A percentile compares a stretch with the other conserved stretches of the same genome.
Conservation (phyloP, 2,329 filamentous ascomycete species). For the Fusarium brachygibbosum region DNA sequence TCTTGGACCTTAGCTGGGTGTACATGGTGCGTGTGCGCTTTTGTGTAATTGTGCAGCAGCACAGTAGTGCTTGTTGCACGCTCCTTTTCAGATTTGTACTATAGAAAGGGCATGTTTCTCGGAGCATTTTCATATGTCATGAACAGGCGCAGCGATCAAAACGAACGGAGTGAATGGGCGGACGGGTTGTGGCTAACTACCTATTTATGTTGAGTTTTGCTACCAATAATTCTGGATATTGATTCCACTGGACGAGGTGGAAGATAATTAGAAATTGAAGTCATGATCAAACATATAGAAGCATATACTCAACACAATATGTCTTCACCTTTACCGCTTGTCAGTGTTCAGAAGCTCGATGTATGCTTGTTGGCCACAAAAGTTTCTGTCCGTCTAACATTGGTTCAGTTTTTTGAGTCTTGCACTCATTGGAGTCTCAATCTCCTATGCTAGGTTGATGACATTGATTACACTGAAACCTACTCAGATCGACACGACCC, state of each 20-base stretch:
- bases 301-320: background rate
- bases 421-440: background rate
- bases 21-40: constrained; percentile 20
- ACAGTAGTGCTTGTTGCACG: constrained; percentile 15
- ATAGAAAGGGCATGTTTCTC: constrained; percentile 37
- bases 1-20: constrained; percentile 70
- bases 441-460: background rate
- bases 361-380: background rate
- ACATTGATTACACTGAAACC: background rate
- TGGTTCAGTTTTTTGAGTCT: background rate
- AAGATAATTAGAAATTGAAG: constrained; percentile 14
- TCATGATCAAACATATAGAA: background rate
- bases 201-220: constrained; percentile 3
- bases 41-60: constrained; percentile 23
- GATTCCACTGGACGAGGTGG: constrained; percentile 16
- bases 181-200: constrained; percentile 11
- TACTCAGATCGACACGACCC: constrained; percentile 20
- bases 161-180: constrained; percentile 28
- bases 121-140: constrained; percentile 25
- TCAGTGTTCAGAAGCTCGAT: background rate
- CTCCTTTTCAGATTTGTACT: constrained; percentile 34
- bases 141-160: constrained; percentile 34
- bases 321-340: background rate
- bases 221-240: constrained; percentile 16
- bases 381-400: background rate